phyloP scores from a whole-genome alignment of 2,329 filamentous ascomycete species.

The Sporothrix mexicana region DNA sequence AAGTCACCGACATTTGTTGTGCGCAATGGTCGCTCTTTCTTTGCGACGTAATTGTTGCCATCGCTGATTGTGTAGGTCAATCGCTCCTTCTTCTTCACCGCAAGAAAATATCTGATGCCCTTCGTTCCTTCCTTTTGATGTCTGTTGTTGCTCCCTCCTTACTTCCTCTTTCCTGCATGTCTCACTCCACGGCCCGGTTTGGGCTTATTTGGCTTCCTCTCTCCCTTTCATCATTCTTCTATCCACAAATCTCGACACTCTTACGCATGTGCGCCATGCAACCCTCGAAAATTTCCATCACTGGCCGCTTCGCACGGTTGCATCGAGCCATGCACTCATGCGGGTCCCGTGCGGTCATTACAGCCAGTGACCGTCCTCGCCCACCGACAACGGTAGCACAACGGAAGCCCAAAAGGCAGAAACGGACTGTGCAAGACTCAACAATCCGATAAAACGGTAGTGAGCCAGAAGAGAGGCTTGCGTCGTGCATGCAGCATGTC shows the following conservation, averaged over 20 bases:
- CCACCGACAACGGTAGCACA: not conserved
- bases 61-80: not conserved
- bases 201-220: not conserved
- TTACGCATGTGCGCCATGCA: conserved; percentile 4
- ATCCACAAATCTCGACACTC: not conserved
- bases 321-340: conserved; percentile 9
- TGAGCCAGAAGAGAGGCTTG: not conserved
- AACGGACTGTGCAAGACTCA: not conserved
- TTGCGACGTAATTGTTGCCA: not conserved
- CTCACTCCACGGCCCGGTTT: not conserved
- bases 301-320: not conserved
- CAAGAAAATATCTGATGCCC: not conserved
- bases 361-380: conserved; percentile 3
- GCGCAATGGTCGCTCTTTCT: not conserved
- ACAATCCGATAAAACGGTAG: not conserved
- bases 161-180: not conserved
- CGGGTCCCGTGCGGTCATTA: conserved; percentile 13
- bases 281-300: not conserved
- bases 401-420: not conserved
- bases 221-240: not conserved
- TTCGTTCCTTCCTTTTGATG: not conserved
- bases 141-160: not conserved
- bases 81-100: not conserved
- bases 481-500: conserved; percentile 23
- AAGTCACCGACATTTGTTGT: not conserved